These are phyloP conservation scores for Nicotiana knightiana DNA, from an alignment of 257 asterid species.

Conservation along the genomic window DNA sequence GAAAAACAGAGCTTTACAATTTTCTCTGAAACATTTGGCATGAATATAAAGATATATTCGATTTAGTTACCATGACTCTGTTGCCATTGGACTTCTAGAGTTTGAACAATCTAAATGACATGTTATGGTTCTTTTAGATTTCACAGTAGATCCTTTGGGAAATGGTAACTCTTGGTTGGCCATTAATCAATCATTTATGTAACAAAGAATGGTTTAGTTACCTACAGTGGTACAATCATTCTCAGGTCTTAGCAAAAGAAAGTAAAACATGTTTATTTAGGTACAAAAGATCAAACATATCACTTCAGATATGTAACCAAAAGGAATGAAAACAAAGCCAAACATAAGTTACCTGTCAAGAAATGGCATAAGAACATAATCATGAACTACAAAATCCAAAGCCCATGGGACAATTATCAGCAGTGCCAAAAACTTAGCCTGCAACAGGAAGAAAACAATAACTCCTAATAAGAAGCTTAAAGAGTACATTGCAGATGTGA, in stretches of 20 bases:
- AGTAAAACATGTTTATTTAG: neutral
- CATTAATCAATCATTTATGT: neutral
- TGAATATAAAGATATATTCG: neutral
- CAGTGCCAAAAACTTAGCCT: slow-evolving; percentile 93
- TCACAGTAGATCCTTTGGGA: neutral
- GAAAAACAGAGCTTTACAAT: neutral
- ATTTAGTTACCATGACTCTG: neutral
- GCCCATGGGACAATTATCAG: slow-evolving; percentile 77
- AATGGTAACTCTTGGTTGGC: neutral
- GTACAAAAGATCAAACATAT: neutral
- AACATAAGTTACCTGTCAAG: slow-evolving; percentile 70
- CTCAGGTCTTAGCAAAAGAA: neutral
- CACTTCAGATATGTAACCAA: neutral
- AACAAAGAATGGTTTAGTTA: neutral
- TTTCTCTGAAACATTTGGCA: neutral
- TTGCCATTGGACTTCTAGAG: neutral
- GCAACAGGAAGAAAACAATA: slow-evolving; percentile 27
- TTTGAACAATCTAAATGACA: neutral
- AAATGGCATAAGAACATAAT: slow-evolving; percentile 90
- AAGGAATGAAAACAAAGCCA: slow-evolving; percentile 6
- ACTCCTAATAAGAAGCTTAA: neutral
- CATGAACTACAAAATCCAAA: slow-evolving; percentile 82
- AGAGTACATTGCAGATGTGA: neutral
- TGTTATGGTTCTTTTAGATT: neutral
- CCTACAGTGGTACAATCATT: neutral